These are phyloP conservation scores for Penicillium olsonii DNA, from an alignment of 2,329 filamentous ascomycete species.

Conservation along the genomic window DNA sequence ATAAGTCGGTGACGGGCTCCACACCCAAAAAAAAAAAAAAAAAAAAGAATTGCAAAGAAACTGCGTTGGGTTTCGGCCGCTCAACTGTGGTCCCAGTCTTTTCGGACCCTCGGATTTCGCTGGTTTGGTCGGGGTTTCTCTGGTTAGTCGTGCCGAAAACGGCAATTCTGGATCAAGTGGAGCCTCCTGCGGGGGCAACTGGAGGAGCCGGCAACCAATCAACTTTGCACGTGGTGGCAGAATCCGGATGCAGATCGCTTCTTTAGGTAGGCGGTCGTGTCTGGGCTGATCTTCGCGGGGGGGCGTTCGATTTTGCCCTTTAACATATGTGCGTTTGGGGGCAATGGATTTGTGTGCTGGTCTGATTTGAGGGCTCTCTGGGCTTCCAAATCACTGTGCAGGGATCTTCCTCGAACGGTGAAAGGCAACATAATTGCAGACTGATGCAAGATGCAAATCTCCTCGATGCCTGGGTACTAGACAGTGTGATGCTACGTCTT, in stretches of 20 bases:
- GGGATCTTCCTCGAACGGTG: background rate
- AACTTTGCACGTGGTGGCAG: constrained; percentile 35
- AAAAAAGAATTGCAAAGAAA: constrained; percentile 1
- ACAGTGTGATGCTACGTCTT: background rate
- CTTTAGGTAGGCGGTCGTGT: constrained; percentile 7
- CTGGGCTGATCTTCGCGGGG: constrained; percentile 7
- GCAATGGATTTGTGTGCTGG: background rate
- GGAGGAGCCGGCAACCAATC: constrained; percentile 27
- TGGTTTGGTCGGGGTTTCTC: background rate
- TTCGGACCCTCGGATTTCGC: background rate
- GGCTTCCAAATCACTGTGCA: background rate
- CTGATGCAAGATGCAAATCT: background rate
- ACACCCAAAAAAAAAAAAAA: constrained; percentile 11
- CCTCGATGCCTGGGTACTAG: background rate
- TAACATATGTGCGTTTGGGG: background rate
- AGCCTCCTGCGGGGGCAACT: constrained; percentile 4
- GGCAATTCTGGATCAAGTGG: constrained; percentile 10
- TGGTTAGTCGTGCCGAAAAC: constrained; percentile 5
- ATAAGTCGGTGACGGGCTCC: constrained; percentile 18
- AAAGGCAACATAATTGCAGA: background rate
- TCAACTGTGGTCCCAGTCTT: constrained; percentile 7
- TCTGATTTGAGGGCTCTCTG: background rate
- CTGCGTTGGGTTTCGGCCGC: constrained; percentile 6
- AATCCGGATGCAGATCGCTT: constrained; percentile 19
- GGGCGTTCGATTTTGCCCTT: background rate